These are phyloP conservation scores for Sporothrix humicola DNA, from an alignment of 2,329 filamentous ascomycete species.

Conservation along the genomic window DNA sequence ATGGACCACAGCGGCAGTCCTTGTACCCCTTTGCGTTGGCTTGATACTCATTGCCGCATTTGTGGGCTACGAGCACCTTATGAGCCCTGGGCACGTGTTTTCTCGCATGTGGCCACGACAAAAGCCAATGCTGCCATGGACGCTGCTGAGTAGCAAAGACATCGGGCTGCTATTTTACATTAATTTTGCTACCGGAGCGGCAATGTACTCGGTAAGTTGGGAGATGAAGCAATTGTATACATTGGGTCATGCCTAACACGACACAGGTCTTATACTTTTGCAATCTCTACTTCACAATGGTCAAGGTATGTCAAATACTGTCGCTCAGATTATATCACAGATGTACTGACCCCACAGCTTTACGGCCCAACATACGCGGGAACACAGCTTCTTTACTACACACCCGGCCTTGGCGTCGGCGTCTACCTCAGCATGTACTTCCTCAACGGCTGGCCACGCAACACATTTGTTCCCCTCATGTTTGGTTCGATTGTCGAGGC, in stretches of 20 bases:
- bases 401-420: conserved; percentile 66
- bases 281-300: conserved; percentile 69
- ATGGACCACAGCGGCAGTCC: conserved; percentile 57
- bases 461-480: conserved; percentile 65
- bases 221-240: neutral
- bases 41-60: conserved; percentile 50
- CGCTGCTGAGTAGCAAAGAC: conserved; percentile 62
- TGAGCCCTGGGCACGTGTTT: conserved; percentile 56
- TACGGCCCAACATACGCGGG: conserved; percentile 32
- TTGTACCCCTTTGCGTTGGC: conserved; percentile 57
- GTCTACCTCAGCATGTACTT: conserved; percentile 63
- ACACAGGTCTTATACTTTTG: conserved; percentile 68
- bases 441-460: conserved; percentile 65
- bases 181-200: conserved; percentile 65
- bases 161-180: conserved; percentile 66
- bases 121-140: conserved; percentile 64
- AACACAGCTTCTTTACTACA: conserved; percentile 61
- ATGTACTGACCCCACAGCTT: conserved; percentile 36
- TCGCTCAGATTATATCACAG: too few species aligned
- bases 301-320: conserved; percentile 41
- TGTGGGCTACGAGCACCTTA: conserved; percentile 59
- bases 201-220: conserved; percentile 53
- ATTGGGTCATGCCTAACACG: conserved; percentile 46
- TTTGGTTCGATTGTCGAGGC: conserved; percentile 62
- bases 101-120: conserved; percentile 58